A percentile compares a stretch with the other conserved stretches of the same genome.
These are phyloP conservation scores for Myrmaecium sp. DNA, from an alignment of 2,329 filamentous ascomycete species.

Conservation along the genomic window DNA sequence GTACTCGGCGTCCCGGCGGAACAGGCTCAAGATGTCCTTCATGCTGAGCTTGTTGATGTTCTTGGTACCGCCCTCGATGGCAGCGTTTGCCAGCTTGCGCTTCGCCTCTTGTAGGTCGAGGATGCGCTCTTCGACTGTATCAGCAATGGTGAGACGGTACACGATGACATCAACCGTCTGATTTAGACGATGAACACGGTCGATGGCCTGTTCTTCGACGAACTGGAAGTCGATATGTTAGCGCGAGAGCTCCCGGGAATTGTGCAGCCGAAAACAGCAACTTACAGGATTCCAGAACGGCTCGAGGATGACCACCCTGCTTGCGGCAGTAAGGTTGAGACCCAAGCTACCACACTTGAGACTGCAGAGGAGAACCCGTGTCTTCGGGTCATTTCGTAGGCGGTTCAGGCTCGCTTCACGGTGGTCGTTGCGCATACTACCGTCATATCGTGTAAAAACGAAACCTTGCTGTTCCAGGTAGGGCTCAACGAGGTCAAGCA, in stretches of 20 bases:
- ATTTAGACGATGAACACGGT: constrained; percentile 94
- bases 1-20: constrained; percentile 50
- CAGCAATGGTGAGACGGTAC: constrained; percentile 77
- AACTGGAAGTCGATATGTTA: constrained; percentile 38
- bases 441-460: constrained; percentile 79
- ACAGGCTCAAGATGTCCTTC: constrained; percentile 84
- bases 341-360: constrained; percentile 86
- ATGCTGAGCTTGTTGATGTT: constrained; percentile 73
- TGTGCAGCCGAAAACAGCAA: constrained; percentile 7
- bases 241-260: constrained; percentile 1
- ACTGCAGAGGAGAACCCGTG: constrained; percentile 76
- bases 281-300: constrained; percentile 93
- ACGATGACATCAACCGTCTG: constrained; percentile 90
- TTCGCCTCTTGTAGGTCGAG: constrained; percentile 91
- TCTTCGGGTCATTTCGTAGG: constrained; percentile 57
- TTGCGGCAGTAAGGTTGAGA: constrained; percentile 86
- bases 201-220: constrained; percentile 96
- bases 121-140: constrained; percentile 85
- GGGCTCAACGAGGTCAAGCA: constrained; percentile 91
- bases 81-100: constrained; percentile 73
- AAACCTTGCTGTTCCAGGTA: constrained; percentile 64
- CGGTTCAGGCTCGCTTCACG: constrained; percentile 72
- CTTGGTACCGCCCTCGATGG: constrained; percentile 67
- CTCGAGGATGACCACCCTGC: constrained; percentile 83
- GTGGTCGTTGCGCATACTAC: constrained; percentile 82